Evolutionary conservation across 2,329 filamentous ascomycete species (phyloP), one percentile per base, ranked within the genome.

Genomic region (Tolypocladium endophyticum): DNA sequence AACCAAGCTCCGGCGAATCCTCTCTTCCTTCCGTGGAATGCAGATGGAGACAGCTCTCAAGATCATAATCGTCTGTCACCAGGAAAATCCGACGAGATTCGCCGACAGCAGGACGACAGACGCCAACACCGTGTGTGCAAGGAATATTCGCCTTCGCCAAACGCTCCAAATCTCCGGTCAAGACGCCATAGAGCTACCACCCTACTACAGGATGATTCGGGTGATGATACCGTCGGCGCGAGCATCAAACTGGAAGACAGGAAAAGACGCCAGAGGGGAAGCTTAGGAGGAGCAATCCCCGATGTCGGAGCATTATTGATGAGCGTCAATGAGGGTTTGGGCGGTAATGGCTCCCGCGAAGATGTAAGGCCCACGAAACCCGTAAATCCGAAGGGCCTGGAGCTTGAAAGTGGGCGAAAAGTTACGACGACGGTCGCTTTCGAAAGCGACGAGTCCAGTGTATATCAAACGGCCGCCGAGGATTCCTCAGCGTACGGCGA

Each of bases 11-110:
- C 60, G 5, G 54, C 59, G 36, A 74, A 73, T 53, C 70, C 68
- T 7, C 64, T 74, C 8, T 69, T 74, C 18, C 68, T 70, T 55
- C 69, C 63, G 60, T 73, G 71, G 69, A 69, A 64, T 55, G 64
- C 64, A 1, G 64, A 67, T 25, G 57, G 62, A 33, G 59, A 61
- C 56, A 60, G 36, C 56, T 36, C 61, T 6, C 62, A 39, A 59
- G 14, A 23, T 6, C 38, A n/a, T 36, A 11, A 25, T 41, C 25
- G 41, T 30, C 50, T n/a, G 47, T 61, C 59, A 38, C 60, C 59
- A 20, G 55, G 59, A 56, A 59, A 61, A 60, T 59, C 53, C 38
- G 6, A 35, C 25, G 38, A 39, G 20, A 33, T 23, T 23, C 23
- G 5, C 20, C 50, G 20, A 14, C 50, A 23, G 30, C 50, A 23